phyloP scores from a whole-genome alignment of 768 basidiomycete genomes.

The Sporobolomyces roseus region DNA sequence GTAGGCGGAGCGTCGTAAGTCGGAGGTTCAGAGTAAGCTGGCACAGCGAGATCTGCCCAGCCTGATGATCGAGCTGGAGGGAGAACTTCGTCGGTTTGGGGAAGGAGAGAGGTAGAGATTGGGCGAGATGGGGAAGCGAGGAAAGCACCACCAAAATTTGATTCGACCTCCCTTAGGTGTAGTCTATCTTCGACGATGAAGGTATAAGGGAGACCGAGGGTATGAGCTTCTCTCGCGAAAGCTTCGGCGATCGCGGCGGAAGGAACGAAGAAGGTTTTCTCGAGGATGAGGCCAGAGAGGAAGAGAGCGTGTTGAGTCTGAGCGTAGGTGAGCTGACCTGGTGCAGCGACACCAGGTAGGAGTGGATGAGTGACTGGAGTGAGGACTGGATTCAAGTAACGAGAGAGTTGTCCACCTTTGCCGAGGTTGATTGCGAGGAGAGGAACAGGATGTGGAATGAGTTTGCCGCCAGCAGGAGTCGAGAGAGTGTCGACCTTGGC shows the following conservation, averaged over 20 bases:
- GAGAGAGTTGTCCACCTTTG: constrained; percentile 38
- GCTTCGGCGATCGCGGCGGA: constrained; percentile 24
- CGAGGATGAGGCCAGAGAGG: constrained; percentile 60
- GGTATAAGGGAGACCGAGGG: constrained; percentile 39
- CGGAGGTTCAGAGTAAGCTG: constrained; percentile 14
- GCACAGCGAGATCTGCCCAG: constrained; percentile 33
- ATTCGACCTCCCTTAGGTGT: constrained; percentile 19
- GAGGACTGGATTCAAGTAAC: constrained; percentile 62
- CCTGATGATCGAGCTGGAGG: constrained; percentile 16
- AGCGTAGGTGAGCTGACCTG: constrained; percentile 81
- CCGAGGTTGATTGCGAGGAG: constrained; percentile 67
- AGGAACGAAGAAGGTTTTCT: constrained; percentile 35
- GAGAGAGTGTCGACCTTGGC: constrained; percentile 52
- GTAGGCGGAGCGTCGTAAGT: constrained; percentile 36
- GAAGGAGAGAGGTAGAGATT: background rate
- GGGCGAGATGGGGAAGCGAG: constrained; percentile 4
- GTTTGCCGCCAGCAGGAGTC: background rate
- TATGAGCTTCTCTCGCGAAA: constrained; percentile 26
- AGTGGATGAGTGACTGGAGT: constrained; percentile 86
- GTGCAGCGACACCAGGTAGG: constrained; percentile 77
- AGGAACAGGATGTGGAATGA: constrained; percentile 3
- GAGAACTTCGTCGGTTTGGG: constrained; percentile 21
- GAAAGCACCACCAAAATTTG: constrained; percentile 32
- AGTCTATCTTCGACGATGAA: constrained; percentile 38
- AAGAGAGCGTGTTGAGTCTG: constrained; percentile 78